Percentiles rank a stretch among this genome's conserved stretches.
phyloP scores from a whole-genome alignment of 345 rosid genomes.

The Bruguiera parviflora region DNA sequence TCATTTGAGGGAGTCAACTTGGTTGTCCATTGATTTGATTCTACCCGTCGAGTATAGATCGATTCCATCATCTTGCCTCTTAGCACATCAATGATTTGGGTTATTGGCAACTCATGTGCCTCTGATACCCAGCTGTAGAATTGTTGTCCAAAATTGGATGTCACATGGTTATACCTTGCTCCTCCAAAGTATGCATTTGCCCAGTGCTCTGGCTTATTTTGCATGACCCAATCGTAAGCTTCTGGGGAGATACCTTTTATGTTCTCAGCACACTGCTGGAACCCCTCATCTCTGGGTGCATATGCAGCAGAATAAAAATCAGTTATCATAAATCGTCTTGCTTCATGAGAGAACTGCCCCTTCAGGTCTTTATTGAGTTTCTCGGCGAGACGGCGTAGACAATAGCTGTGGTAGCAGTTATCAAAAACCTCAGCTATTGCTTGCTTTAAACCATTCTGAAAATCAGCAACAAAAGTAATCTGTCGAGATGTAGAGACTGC shows the following conservation, averaged over 20 bases:
- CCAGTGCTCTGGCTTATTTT: slow-evolving; percentile 91
- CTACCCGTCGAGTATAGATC: slow-evolving; percentile 58
- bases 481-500: slow-evolving; percentile 48
- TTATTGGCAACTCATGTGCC: slow-evolving; percentile 85
- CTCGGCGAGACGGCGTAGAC: slow-evolving; percentile 77
- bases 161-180: slow-evolving; percentile 73
- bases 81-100: slow-evolving; percentile 72
- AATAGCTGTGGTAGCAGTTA: slow-evolving; percentile 69
- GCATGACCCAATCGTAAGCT: slow-evolving; percentile 77
- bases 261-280: slow-evolving; percentile 54
- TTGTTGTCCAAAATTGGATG: slow-evolving; percentile 65
- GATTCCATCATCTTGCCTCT: slow-evolving; percentile 88
- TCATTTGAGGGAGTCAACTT: slow-evolving; percentile 73
- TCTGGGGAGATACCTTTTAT: slow-evolving; percentile 76
- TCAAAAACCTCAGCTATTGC: slow-evolving; percentile 65
- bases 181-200: slow-evolving; percentile 79
- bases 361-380: slow-evolving; percentile 67
- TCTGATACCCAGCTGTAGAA: slow-evolving; percentile 93
- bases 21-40: slow-evolving; percentile 68
- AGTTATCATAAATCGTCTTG: slow-evolving; percentile 72
- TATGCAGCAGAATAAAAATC: slow-evolving; percentile 82
- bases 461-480: slow-evolving; percentile 86
- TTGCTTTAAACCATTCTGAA: slow-evolving; percentile 65
- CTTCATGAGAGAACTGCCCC: slow-evolving; percentile 92
- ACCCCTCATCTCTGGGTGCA: slow-evolving; percentile 58